phyloP scores from a whole-genome alignment of 2,329 filamentous ascomycete species.

The Diaporthe sp. region DNA sequence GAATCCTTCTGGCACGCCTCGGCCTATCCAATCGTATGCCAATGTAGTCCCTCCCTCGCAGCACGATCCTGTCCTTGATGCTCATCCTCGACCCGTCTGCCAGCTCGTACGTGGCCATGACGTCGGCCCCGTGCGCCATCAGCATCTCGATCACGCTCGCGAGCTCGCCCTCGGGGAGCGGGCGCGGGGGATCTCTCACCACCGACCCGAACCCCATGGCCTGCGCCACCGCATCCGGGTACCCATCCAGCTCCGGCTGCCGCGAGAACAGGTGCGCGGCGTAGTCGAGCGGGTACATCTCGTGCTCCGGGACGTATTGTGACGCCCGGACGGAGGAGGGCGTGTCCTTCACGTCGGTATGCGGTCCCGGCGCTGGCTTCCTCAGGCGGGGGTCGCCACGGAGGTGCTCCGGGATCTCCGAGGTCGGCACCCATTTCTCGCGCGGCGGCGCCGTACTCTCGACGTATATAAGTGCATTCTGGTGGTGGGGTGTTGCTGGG shows the following conservation, averaged over 20 bases:
- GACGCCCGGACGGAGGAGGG: background rate
- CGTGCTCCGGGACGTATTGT: background rate
- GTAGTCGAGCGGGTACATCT: conserved; percentile 26
- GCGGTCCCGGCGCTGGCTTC: background rate
- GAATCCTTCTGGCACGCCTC: background rate
- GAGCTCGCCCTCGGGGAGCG: background rate
- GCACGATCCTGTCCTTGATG: conserved; percentile 20
- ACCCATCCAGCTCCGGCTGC: background rate
- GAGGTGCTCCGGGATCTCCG: background rate
- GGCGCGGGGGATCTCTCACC: background rate
- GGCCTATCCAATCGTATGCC: background rate
- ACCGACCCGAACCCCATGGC: background rate
- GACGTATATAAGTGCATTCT: background rate
- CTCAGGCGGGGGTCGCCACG: background rate
- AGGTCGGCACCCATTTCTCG: background rate
- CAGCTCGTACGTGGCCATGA: background rate
- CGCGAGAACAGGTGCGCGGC: conserved; percentile 7
- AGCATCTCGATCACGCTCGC: background rate
- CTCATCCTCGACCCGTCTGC: background rate
- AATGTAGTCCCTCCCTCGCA: background rate
- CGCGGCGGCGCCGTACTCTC: background rate
- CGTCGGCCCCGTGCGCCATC: background rate
- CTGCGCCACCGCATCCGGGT: too few relatives aligned
- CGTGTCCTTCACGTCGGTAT: too few relatives aligned
- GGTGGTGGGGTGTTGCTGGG: background rate